Conservation (phyloP, 345 rosid species). For the Chamaenerion angustifolium region DNA sequence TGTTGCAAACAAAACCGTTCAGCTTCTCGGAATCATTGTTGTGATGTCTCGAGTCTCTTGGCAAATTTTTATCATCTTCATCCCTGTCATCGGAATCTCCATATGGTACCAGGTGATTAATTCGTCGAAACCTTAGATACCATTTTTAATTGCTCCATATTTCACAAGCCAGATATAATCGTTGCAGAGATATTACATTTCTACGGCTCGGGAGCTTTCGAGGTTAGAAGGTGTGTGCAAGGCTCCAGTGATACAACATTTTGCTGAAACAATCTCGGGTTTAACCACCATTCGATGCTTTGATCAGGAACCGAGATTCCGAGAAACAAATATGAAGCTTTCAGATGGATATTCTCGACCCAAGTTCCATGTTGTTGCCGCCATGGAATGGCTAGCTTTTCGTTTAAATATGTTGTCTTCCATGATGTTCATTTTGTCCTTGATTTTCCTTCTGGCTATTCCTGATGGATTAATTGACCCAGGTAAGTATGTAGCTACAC, state of each 20-base stretch:
- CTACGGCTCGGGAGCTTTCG: constrained; percentile 62
- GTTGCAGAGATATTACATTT: constrained; percentile 52
- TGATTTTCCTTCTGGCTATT: constrained; percentile 47
- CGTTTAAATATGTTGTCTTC: constrained; percentile 61
- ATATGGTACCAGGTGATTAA: constrained; percentile 65
- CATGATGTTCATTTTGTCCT: constrained; percentile 54
- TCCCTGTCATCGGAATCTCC: constrained; percentile 47
- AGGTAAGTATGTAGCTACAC: constrained; percentile 47
- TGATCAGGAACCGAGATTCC: constrained; percentile 59
- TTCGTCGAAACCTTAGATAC: not conserved
- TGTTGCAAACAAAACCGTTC: constrained; percentile 33
- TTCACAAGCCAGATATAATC: constrained; percentile 9
- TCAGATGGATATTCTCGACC: constrained; percentile 60
- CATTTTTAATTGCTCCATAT: constrained; percentile 3
- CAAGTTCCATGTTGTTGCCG: constrained; percentile 39
- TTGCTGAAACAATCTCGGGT: constrained; percentile 74
- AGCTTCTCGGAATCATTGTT: constrained; percentile 45
- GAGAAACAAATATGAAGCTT: constrained; percentile 39
- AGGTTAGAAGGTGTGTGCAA: constrained; percentile 64
- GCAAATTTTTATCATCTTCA: constrained; percentile 60
- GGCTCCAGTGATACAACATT: constrained; percentile 78
- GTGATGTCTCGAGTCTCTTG: constrained; percentile 79
- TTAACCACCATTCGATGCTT: constrained; percentile 72
- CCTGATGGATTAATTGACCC: constrained; percentile 57
- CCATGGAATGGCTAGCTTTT: constrained; percentile 82